Evolutionary conservation across 176 grass and related monocot genomes (phyloP).

Genomic region (Secale cereale): DNA sequence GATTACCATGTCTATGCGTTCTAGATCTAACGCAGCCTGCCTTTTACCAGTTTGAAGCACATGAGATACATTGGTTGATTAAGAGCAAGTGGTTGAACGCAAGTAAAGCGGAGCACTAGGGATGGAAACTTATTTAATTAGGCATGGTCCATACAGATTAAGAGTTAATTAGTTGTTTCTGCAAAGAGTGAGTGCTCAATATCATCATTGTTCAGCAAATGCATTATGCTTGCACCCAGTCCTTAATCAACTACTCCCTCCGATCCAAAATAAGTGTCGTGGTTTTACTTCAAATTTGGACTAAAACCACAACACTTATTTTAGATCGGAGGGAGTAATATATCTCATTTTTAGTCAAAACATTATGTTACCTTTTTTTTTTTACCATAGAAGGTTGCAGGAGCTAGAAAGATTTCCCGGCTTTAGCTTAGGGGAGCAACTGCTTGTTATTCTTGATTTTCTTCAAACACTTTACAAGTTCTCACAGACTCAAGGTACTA

Average conservation of each 20-base stretch:
- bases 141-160: constrained; percentile 10
- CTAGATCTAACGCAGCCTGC: neutral
- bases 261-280: too few relatives aligned
- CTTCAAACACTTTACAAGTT: neutral
- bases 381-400: constrained; percentile 27
- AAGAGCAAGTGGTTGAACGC: neutral
- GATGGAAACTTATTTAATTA: constrained; percentile 1
- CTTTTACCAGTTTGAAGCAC: neutral
- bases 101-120: neutral
- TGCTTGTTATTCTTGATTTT: constrained; percentile 1
- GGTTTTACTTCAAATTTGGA: too few relatives aligned
- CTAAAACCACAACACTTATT: too few relatives aligned
- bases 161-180: constrained; percentile 1
- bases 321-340: too few relatives aligned
- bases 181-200: neutral
- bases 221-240: constrained; percentile 20
- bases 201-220: constrained; percentile 5
- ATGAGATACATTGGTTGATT: neutral
- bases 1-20: neutral
- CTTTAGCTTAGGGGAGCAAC: neutral
- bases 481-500: neutral
- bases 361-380: neutral
- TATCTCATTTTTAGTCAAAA: too few relatives aligned
- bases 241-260: neutral
- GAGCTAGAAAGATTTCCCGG: neutral